These are phyloP conservation scores for Pyrus betulifolia DNA, from an alignment of 306 rosid species.

Conservation along the genomic window DNA sequence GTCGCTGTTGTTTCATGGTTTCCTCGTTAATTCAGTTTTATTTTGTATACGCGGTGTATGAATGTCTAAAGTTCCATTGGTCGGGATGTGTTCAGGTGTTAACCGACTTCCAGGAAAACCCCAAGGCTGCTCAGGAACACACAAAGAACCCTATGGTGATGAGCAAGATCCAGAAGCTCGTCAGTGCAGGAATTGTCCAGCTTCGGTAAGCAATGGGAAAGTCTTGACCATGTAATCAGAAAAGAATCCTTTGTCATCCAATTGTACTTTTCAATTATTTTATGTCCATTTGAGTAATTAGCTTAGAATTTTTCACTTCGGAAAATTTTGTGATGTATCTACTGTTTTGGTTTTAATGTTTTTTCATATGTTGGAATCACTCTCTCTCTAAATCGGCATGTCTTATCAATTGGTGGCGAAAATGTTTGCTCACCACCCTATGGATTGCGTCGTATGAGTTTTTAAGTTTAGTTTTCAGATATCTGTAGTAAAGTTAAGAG, in stretches of 20 bases:
- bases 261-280: background rate
- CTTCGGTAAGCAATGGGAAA: constrained; percentile 31
- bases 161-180: constrained; percentile 86
- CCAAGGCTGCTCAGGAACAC: constrained; percentile 93
- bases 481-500: no score
- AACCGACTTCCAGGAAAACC: constrained; percentile 93
- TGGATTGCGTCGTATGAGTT: no score
- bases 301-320: background rate
- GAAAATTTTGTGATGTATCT: constrained; percentile 29
- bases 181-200: constrained; percentile 94
- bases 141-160: constrained; percentile 91
- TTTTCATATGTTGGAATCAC: background rate
- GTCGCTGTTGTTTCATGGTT: background rate
- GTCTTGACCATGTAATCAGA: background rate
- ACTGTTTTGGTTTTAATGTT: constrained; percentile 3
- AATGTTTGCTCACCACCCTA: no score
- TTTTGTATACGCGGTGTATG: background rate
- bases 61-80: background rate
- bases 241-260: background rate
- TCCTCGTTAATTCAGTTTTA: no score
- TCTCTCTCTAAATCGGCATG: background rate
- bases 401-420: no score
- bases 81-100: constrained; percentile 57
- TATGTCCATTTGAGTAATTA: background rate
- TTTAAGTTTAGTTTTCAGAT: no score